phyloP scores from a whole-genome alignment of 2,329 filamentous ascomycete species.

The Pseudodiploospora longispora region DNA sequence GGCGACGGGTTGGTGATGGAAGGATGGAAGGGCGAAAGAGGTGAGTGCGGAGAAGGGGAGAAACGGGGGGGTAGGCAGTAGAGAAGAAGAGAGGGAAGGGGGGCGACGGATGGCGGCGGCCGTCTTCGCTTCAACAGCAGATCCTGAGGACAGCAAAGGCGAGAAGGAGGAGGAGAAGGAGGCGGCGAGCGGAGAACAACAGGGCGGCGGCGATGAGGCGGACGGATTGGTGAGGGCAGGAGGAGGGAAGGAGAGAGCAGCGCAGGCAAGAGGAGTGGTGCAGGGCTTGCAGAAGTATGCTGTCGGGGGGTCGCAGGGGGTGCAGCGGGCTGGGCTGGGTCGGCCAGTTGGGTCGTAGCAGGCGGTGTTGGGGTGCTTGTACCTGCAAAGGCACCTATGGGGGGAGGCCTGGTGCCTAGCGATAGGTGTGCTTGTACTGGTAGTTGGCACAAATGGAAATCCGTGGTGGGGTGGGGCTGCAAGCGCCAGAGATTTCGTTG shows the following conservation, averaged over 20 bases:
- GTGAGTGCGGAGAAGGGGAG: constrained; percentile 13
- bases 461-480: neutral
- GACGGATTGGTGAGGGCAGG: neutral
- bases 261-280: neutral
- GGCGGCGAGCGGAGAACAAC: neutral
- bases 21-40: constrained; percentile 9
- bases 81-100: constrained; percentile 14
- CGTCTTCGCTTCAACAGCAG: no score
- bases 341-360: neutral
- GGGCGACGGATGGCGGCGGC: neutral
- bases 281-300: no score
- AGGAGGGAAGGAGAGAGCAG: neutral
- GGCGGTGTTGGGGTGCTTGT: no score
- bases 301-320: no score
- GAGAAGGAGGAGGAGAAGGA: neutral
- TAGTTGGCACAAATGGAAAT: neutral
- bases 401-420: no score
- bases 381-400: no score
- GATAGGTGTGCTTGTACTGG: no score
- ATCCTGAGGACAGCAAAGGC: no score
- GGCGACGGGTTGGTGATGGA: constrained; percentile 3
- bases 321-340: neutral
- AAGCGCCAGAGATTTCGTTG: neutral
- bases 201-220: no score
- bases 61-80: constrained; percentile 1